Percentiles rank a stretch among this genome's conserved stretches.
Evolutionary conservation across 2,329 filamentous ascomycete genomes (phyloP).

Genomic region (Phyllosticta citrichinensis): DNA sequence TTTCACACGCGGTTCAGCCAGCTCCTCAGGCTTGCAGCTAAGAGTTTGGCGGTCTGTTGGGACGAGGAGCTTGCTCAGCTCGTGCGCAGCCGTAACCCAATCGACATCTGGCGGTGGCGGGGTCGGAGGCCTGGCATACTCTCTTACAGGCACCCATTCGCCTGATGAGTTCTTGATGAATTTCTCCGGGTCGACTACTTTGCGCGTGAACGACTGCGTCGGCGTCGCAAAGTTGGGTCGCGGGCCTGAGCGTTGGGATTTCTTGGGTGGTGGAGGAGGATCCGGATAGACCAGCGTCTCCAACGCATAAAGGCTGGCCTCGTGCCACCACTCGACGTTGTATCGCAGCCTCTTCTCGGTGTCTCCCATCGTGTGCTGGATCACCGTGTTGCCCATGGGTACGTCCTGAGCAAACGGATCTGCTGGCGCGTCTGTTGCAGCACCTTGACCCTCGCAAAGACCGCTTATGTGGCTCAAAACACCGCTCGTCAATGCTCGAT

Average conservation of each 20-base stretch:
- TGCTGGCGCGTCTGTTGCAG: background rate
- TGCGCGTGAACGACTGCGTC: constrained; percentile 78
- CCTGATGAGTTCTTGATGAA: constrained; percentile 54
- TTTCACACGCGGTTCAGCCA: constrained; percentile 49
- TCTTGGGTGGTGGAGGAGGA: constrained; percentile 45
- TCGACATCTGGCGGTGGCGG: constrained; percentile 72
- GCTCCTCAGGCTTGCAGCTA: constrained; percentile 69
- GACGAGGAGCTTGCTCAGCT: constrained; percentile 73
- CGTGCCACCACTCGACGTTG: constrained; percentile 36
- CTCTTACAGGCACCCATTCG: constrained; percentile 24
- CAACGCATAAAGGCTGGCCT: constrained; percentile 21
- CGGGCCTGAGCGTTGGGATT: constrained; percentile 46
- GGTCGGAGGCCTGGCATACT: constrained; percentile 37
- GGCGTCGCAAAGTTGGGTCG: constrained; percentile 72
- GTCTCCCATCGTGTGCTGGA: constrained; percentile 14
- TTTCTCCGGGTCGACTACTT: constrained; percentile 57
- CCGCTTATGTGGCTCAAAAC: constrained; percentile 85
- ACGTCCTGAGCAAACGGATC: background rate
- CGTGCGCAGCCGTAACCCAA: constrained; percentile 76
- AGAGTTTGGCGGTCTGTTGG: constrained; percentile 63
- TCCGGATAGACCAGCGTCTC: constrained; percentile 26
- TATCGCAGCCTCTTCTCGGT: constrained; percentile 25
- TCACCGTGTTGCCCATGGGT: constrained; percentile 48
- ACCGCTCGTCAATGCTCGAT: constrained; percentile 79
- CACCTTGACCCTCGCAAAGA: constrained; percentile 48